These are phyloP conservation scores for Sambucus nigra DNA, from an alignment of 129 eudicot genomes.

Conservation along the genomic window DNA sequence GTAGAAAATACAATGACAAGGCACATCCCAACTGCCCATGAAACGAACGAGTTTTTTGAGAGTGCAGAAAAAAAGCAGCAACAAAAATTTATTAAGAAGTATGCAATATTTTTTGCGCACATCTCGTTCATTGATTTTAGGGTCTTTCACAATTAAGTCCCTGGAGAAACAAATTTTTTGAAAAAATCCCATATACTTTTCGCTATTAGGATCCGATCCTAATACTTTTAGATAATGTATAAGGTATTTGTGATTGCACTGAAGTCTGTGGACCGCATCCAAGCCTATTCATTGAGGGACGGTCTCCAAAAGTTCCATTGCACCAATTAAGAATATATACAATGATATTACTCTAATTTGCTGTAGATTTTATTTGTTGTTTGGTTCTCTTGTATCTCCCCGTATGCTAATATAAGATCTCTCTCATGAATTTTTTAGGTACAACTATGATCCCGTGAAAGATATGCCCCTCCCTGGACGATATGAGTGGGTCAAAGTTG, in stretches of 20 bases:
- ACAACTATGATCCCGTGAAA: slow-evolving; percentile 56
- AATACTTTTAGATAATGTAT: not conserved
- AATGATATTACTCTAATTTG: not conserved
- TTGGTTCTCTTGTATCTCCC: not conserved
- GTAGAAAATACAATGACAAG: slow-evolving; percentile 19
- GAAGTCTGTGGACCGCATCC: too few species aligned
- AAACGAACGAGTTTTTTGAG: slow-evolving; percentile 48
- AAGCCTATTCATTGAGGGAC: too few species aligned
- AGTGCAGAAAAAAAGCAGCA: slow-evolving; percentile 46
- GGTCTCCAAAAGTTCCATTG: too few species aligned
- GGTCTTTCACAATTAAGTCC: not conserved
- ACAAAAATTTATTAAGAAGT: slow-evolving; percentile 39
- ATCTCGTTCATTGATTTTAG: not conserved
- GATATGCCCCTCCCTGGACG: slow-evolving; percentile 53
- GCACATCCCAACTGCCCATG: slow-evolving; percentile 34
- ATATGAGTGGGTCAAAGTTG: slow-evolving; percentile 47
- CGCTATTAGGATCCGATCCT: not conserved
- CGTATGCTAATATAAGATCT: not conserved
- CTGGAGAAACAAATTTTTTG: not conserved
- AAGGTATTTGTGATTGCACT: not conserved
- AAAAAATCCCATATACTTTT: too few species aligned
- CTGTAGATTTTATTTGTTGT: not conserved
- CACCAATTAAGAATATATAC: not conserved
- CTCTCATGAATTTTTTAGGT: slow-evolving; percentile 23
- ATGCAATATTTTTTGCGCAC: not conserved